A percentile compares a stretch with the other conserved stretches of the same genome.
Evolutionary conservation across 805 yeast genomes (phyloP).

Genomic region (Metschnikowia similis): DNA sequence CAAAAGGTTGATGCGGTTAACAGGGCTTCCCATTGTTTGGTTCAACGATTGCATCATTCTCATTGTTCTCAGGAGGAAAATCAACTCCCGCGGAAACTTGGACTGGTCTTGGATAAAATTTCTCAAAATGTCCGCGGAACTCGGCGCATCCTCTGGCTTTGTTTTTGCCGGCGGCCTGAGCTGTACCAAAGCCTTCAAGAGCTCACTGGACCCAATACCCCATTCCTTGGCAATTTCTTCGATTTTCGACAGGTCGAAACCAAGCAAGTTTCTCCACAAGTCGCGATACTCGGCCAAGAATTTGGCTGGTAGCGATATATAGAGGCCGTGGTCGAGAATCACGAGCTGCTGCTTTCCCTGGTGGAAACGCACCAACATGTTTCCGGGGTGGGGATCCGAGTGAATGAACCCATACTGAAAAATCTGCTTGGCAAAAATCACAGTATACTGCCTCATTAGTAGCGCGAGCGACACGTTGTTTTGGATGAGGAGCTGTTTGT

Average conservation of each 20-base stretch:
- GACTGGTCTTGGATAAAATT: constrained; percentile 57
- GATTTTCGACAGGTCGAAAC: constrained; percentile 46
- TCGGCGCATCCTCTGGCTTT: constrained; percentile 35
- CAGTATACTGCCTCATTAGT: constrained; percentile 49
- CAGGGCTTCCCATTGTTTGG: constrained; percentile 63
- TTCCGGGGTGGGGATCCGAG: constrained; percentile 82
- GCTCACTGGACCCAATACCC: constrained; percentile 67
- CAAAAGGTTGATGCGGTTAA: constrained; percentile 63
- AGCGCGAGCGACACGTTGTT: constrained; percentile 34
- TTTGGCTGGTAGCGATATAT: constrained; percentile 47
- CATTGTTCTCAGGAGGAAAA: constrained; percentile 67
- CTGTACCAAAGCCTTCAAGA: constrained; percentile 54
- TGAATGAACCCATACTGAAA: constrained; percentile 67
- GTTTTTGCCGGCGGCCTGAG: constrained; percentile 36
- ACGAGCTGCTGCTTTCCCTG: constrained; percentile 52
- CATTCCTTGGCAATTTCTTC: constrained; percentile 48
- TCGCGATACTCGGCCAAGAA: constrained; percentile 54
- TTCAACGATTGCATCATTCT: constrained; percentile 71
- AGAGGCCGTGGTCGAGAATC: constrained; percentile 71
- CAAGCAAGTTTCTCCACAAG: constrained; percentile 62
- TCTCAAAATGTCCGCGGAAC: constrained; percentile 37
- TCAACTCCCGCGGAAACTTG: constrained; percentile 61
- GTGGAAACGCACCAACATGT: constrained; percentile 51
- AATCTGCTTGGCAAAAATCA: constrained; percentile 53
- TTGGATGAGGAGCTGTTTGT: constrained; percentile 38